Conservation (phyloP, 768 basidiomycete species). For the Mrakia frigida region DNA sequence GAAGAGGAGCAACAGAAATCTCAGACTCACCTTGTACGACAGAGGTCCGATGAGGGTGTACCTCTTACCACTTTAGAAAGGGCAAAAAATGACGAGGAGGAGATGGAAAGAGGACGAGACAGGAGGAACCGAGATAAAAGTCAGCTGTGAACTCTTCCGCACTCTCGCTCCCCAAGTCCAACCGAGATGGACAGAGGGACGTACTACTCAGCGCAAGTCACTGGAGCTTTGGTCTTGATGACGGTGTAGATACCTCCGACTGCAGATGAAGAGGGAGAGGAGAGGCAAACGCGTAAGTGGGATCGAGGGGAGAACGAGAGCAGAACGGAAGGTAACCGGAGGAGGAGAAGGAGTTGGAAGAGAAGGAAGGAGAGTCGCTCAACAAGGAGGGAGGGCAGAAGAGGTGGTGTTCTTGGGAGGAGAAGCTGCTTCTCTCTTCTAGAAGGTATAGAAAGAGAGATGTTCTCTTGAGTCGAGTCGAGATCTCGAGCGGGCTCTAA, state of each 20-base stretch:
- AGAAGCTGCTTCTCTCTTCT: neutral
- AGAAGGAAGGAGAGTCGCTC: neutral
- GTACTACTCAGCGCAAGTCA: slow-evolving; percentile 86
- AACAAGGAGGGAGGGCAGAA: neutral
- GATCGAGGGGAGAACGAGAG: neutral
- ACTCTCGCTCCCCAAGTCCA: neutral
- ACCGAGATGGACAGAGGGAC: too few relatives aligned
- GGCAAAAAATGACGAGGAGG: neutral
- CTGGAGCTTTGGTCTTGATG: slow-evolving; percentile 98
- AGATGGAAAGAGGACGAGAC: neutral
- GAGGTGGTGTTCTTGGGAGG: too few relatives aligned
- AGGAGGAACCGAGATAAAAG: neutral
- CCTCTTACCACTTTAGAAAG: slow-evolving; percentile 31
- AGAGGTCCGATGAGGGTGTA: slow-evolving; percentile 97
- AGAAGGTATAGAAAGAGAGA: neutral
- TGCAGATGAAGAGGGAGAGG: slow-evolving; percentile 32
- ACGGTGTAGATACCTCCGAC: slow-evolving; percentile 99
- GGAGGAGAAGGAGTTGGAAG: neutral
- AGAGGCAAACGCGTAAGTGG: too few relatives aligned
- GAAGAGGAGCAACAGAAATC: neutral
- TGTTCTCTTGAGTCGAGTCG: too few relatives aligned
- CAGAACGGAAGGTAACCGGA: neutral
- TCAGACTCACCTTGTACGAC: slow-evolving; percentile 64
- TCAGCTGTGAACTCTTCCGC: neutral
- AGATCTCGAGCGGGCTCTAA: neutral